Conservation (phyloP, 805 yeast genomes). For the Blastobotrys muscicola region DNA sequence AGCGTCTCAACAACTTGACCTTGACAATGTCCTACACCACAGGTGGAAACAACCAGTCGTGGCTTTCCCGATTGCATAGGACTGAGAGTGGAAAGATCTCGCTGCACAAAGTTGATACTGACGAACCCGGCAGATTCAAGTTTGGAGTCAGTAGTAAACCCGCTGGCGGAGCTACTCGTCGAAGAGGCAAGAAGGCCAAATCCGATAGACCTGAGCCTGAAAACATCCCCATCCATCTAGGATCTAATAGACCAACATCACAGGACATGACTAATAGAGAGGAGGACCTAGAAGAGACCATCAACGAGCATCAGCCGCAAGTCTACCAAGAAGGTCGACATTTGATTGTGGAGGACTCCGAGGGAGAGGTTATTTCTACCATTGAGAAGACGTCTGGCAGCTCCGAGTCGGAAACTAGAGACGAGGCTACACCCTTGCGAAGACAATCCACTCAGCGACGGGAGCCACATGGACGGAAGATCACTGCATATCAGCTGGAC, state of each 20-base stretch:
- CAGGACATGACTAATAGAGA: constrained; percentile 13
- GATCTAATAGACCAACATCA: constrained; percentile 11
- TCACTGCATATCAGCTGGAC: constrained; percentile 70
- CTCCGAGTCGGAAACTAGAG: background rate
- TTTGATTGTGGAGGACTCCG: constrained; percentile 68
- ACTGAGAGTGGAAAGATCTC: constrained; percentile 65
- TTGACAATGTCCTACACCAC: constrained; percentile 85
- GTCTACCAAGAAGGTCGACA: constrained; percentile 63
- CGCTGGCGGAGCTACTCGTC: constrained; percentile 18
- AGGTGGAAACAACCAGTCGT: constrained; percentile 51
- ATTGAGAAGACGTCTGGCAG: constrained; percentile 23
- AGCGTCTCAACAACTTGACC: constrained; percentile 83
- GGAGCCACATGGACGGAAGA: constrained; percentile 16
- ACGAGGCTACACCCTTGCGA: constrained; percentile 16
- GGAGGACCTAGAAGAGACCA: constrained; percentile 14
- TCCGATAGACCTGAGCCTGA: constrained; percentile 15
- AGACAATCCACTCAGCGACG: background rate
- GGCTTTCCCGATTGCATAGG: constrained; percentile 82
- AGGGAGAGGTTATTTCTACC: constrained; percentile 70
- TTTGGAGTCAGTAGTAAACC: constrained; percentile 13
- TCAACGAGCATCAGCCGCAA: constrained; percentile 20
- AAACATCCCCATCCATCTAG: constrained; percentile 16
- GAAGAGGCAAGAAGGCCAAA: constrained; percentile 13
- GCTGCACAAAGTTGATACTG: constrained; percentile 72
- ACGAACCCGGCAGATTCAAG: constrained; percentile 28